These are phyloP conservation scores for Penicillium sp. DNA, from an alignment of 2,329 filamentous ascomycete genomes.

Conservation along the genomic window DNA sequence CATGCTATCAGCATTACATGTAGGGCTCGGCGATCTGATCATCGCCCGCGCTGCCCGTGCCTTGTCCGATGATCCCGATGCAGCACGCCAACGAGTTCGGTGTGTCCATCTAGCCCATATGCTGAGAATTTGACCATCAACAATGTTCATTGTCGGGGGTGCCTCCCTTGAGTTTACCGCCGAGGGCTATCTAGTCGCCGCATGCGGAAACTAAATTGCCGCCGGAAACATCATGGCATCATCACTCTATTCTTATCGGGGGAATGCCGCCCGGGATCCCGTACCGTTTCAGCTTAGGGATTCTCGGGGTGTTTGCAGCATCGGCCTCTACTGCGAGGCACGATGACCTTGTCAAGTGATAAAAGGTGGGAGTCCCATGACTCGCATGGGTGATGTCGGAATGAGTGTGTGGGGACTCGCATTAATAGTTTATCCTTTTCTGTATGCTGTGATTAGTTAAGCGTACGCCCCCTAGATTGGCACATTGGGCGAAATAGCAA, in stretches of 20 bases:
- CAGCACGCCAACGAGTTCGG: constrained; percentile 4
- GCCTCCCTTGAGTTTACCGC: constrained; percentile 11
- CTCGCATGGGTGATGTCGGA: no score
- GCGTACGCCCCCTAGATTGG: no score
- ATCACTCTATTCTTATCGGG: constrained; percentile 16
- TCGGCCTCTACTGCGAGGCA: neutral
- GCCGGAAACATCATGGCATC: constrained; percentile 26
- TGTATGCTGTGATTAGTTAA: no score
- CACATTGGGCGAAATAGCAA: no score
- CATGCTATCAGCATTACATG: constrained; percentile 36
- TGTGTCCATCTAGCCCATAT: neutral
- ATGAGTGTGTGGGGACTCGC: no score
- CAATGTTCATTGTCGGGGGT: constrained; percentile 11
- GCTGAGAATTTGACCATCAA: constrained; percentile 2
- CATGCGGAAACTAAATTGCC: constrained; percentile 28
- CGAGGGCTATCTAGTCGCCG: constrained; percentile 21
- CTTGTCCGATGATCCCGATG: constrained; percentile 24
- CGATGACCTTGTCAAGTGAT: constrained; percentile 25
- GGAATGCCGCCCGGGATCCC: constrained; percentile 6
- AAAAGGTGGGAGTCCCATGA: constrained; percentile 10
- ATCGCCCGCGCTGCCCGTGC: constrained; percentile 13
- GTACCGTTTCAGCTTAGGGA: neutral
- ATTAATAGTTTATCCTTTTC: no score
- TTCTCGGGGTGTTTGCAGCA: constrained; percentile 2
- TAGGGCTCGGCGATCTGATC: constrained; percentile 10